Conservation (phyloP, 106 monocot species). For the Dendrobium chrysotoxum region DNA sequence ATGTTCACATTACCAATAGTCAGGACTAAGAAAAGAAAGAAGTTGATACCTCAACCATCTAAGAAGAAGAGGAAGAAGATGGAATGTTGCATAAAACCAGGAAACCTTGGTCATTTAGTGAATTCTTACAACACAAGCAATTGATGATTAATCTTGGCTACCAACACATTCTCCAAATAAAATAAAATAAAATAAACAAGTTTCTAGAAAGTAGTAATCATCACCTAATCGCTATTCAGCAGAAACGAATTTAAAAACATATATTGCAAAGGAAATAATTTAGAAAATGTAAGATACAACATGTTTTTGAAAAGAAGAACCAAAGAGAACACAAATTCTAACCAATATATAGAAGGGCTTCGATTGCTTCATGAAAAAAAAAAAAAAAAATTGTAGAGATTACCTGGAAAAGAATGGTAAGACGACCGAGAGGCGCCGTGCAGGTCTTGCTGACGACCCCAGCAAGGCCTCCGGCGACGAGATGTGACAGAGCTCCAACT, state of each 20-base stretch:
- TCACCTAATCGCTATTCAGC: not conserved
- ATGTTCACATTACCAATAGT: not conserved
- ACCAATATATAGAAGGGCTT: not conserved
- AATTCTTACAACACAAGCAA: not conserved
- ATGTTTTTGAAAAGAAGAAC: no score
- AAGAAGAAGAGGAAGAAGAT: not conserved
- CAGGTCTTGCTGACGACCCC: slow-evolving; percentile 98
- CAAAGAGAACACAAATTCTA: not conserved
- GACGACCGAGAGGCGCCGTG: slow-evolving; percentile 92
- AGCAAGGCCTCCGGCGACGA: slow-evolving; percentile 78
- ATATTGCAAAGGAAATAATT: not conserved
- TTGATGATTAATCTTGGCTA: not conserved
- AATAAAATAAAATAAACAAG: not conserved
- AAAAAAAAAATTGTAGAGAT: not conserved
- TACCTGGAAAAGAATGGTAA: slow-evolving; percentile 98
- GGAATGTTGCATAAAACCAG: not conserved
- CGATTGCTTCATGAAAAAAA: not conserved
- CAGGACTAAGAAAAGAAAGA: not conserved
- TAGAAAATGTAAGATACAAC: not conserved
- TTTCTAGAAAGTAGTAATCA: not conserved
- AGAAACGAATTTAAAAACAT: not conserved
- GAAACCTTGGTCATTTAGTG: not conserved
- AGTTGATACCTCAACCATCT: not conserved
- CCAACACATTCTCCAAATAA: not conserved
- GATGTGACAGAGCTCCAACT: slow-evolving; percentile 50